phyloP scores from a whole-genome alignment of 768 basidiomycete species.

The Podaxis mareebaensis region DNA sequence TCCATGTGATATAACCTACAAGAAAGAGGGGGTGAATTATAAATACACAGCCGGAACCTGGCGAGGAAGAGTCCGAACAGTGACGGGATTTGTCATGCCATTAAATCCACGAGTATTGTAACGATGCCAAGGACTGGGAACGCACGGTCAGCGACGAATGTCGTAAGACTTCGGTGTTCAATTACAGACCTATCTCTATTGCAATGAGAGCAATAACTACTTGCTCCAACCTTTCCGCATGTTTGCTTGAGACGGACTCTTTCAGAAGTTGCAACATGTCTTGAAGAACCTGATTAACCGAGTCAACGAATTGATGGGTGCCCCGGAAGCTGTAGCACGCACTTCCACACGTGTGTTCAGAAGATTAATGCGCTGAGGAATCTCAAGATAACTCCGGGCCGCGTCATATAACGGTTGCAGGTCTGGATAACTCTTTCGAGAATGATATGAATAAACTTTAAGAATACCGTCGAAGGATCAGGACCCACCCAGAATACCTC shows the following conservation, averaged over 20 bases:
- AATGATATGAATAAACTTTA: constrained; percentile 8
- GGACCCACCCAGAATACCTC: constrained; percentile 89
- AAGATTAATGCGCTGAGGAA: constrained; percentile 89
- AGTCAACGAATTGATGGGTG: constrained; percentile 3
- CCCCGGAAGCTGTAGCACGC: constrained; percentile 20
- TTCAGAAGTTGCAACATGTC: constrained; percentile 96
- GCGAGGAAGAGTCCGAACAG: not conserved
- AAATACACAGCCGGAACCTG: not conserved
- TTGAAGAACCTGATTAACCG: constrained; percentile 72
- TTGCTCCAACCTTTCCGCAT: constrained; percentile 89
- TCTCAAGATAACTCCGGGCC: constrained; percentile 91
- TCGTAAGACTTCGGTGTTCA: constrained; percentile 1
- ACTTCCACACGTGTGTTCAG: constrained; percentile 94
- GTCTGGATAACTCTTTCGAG: constrained; percentile 82
- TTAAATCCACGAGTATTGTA: constrained; percentile 86
- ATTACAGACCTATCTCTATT: constrained; percentile 74
- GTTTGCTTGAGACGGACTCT: constrained; percentile 89
- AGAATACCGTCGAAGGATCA: constrained; percentile 2
- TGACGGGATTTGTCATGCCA: constrained; percentile 36
- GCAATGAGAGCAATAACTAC: constrained; percentile 91
- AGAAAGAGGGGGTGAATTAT: constrained; percentile 1
- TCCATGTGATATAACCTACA: not conserved
- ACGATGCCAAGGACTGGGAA: constrained; percentile 79
- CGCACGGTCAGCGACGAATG: constrained; percentile 5
- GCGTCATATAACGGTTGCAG: constrained; percentile 94